Evolutionary conservation across 1,139 yeast genomes (phyloP).

Genomic region (Torulaspora pretoriensis): DNA sequence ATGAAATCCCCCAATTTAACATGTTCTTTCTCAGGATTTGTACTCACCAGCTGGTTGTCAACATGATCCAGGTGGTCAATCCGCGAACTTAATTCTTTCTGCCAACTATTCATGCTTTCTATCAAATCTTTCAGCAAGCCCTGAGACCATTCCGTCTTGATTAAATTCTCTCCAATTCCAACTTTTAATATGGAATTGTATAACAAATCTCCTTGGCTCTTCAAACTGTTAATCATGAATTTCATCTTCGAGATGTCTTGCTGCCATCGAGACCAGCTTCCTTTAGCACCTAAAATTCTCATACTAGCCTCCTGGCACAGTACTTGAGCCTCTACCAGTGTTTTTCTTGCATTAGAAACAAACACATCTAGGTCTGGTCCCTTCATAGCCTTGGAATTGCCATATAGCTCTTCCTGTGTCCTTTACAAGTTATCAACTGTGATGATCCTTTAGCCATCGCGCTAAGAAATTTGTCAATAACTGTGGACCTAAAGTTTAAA

Average conservation of each 20-base stretch:
- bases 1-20: slow-evolving; percentile 43
- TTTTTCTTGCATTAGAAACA: slow-evolving; percentile 37
- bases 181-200: slow-evolving; percentile 30
- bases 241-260: slow-evolving; percentile 29
- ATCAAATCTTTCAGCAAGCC: slow-evolving; percentile 27
- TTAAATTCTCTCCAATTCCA: slow-evolving; percentile 34
- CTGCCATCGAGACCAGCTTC: slow-evolving; percentile 27
- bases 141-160: slow-evolving; percentile 28
- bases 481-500: neutral
- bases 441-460: neutral
- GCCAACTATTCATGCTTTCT: slow-evolving; percentile 29
- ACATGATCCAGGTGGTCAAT: slow-evolving; percentile 34
- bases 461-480: neutral
- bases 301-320: slow-evolving; percentile 39
- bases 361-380: slow-evolving; percentile 26
- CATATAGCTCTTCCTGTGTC: neutral
- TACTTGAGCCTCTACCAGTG: slow-evolving; percentile 37
- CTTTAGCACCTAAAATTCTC: slow-evolving; percentile 26
- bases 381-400: slow-evolving; percentile 9
- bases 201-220: slow-evolving; percentile 38
- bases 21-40: slow-evolving; percentile 14
- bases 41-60: slow-evolving; percentile 24
- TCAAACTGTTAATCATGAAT: slow-evolving; percentile 36
- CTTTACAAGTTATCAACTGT: neutral
- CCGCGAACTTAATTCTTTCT: slow-evolving; percentile 36